phyloP scores from a whole-genome alignment of 306 rosid species.

The Cyamopsis tetragonoloba region DNA sequence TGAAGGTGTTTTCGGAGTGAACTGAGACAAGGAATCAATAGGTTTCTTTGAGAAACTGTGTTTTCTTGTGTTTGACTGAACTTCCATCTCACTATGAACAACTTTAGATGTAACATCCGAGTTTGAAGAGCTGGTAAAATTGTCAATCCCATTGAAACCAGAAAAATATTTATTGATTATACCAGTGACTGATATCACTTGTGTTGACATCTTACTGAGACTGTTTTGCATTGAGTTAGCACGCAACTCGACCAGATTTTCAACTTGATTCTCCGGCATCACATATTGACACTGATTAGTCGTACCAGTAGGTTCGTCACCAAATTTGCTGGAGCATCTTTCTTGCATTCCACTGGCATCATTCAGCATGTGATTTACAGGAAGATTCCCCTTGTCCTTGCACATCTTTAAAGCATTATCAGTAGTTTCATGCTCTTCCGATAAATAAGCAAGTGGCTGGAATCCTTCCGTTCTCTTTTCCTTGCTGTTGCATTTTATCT shows the following conservation, averaged over 20 bases:
- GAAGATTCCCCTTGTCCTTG: conserved; percentile 18
- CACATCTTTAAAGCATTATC: conserved; percentile 27
- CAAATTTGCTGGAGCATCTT: conserved; percentile 17
- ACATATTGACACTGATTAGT: neutral
- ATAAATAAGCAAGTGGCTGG: neutral
- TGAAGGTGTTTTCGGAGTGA: conserved; percentile 34
- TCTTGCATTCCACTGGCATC: conserved; percentile 15
- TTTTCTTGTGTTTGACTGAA: conserved; percentile 22
- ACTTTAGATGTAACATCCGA: conserved; percentile 41
- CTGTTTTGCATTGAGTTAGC: conserved; percentile 34
- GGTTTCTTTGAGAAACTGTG: conserved; percentile 20
- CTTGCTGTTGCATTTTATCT: conserved; percentile 27
- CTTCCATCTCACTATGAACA: conserved; percentile 29
- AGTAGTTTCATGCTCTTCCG: conserved; percentile 22
- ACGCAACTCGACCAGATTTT: conserved; percentile 18
- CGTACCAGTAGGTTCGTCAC: neutral
- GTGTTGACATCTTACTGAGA: conserved; percentile 46
- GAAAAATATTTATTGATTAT: conserved; percentile 58
- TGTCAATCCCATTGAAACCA: conserved; percentile 29
- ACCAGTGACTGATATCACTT: conserved; percentile 58
- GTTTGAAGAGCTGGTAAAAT: conserved; percentile 33
- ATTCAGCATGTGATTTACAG: conserved; percentile 18
- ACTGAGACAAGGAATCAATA: conserved; percentile 20
- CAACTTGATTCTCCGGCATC: conserved; percentile 31
- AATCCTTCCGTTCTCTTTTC: conserved; percentile 25